Evolutionary conservation across 345 rosid genomes (phyloP), one percentile per base, ranked within the genome.

Genomic region (Sisymbrium irio): DNA sequence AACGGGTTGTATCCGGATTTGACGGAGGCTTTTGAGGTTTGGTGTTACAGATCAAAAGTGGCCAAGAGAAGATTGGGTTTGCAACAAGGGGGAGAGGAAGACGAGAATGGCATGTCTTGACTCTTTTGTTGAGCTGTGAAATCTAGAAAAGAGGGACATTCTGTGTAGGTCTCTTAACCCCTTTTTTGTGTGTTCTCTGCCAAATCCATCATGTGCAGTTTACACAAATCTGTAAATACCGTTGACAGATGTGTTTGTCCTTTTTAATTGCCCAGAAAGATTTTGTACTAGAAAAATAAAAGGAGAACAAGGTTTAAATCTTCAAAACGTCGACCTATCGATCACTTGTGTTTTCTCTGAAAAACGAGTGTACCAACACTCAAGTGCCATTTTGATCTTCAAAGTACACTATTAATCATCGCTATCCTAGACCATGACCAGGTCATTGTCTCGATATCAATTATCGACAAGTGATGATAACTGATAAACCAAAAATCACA

Each of bases 31-130:
- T 91, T 91, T 67, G 97, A 94, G 76, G 84, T 84, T 47, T 94
- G 97, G 98, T 89, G 97, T 81, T 87, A 80, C 74, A 80, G 95
- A 78, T 83, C 96, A 63, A 91, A 89, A 81, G 87, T 86, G 18
- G 91, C 96, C 28, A 84, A 81, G 85, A 87, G 89, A 77, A 87
- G 89, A 70, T 75, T 91, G 47, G 87, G 85, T 22, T 68, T 75
- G 40, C 2, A 77, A 1, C 2, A 77, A 1, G 64, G n/a, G 4
- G 81, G 70, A 8, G 71, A 77, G 68, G 74, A 64, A 32, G 72
- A 77, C 9, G 76, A 66, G 33, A 77, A 78, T 13, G 73, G 41
- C 22, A 71, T 65, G 77, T 65, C 79, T 22, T 66, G 40, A 47
- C 15, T 56, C 59, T 9, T 53, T 30, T 63, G 57, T 32, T 19